These are phyloP conservation scores for Talaromyces sp. DNA, from an alignment of 2,329 filamentous ascomycete genomes.

Conservation along the genomic window DNA sequence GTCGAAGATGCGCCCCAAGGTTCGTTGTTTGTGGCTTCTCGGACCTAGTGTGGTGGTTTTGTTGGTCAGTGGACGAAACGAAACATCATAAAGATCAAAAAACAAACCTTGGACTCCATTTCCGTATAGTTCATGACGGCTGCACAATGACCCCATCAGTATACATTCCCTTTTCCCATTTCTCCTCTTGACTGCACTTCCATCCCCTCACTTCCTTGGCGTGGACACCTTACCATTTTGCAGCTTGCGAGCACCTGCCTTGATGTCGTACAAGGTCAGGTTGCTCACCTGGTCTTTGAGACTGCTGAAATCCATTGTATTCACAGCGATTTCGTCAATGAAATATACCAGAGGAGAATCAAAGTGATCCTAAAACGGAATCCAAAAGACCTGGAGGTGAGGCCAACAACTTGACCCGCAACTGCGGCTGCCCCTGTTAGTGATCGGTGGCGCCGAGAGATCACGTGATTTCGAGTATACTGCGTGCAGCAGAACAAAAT, in stretches of 20 bases:
- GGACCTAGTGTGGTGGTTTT: slow-evolving; percentile 55
- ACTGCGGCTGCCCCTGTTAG: neutral
- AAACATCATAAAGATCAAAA: neutral
- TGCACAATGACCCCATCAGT: slow-evolving; percentile 31
- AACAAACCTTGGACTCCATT: slow-evolving; percentile 65
- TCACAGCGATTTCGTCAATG: neutral
- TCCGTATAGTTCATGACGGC: slow-evolving; percentile 98
- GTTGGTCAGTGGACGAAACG: slow-evolving; percentile 15
- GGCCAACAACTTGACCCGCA: neutral
- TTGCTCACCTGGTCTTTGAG: slow-evolving; percentile 85
- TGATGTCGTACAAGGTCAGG: slow-evolving; percentile 89
- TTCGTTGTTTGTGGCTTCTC: slow-evolving; percentile 98
- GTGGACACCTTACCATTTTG: slow-evolving; percentile 70
- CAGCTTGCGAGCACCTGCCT: slow-evolving; percentile 88
- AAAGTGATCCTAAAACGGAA: neutral
- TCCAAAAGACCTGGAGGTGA: neutral
- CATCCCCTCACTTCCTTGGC: neutral
- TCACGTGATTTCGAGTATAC: neutral
- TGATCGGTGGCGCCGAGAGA: neutral
- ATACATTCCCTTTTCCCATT: neutral
- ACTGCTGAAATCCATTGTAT: slow-evolving; percentile 74
- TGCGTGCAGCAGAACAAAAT: too few relatives aligned
- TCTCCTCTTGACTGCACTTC: neutral
- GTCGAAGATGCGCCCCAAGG: slow-evolving; percentile 86
- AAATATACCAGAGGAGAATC: neutral